A percentile compares a stretch with the other conserved stretches of the same genome.
These are phyloP conservation scores for Strigomonas galati DNA, from an alignment of 208 protist species.

Conservation along the genomic window DNA sequence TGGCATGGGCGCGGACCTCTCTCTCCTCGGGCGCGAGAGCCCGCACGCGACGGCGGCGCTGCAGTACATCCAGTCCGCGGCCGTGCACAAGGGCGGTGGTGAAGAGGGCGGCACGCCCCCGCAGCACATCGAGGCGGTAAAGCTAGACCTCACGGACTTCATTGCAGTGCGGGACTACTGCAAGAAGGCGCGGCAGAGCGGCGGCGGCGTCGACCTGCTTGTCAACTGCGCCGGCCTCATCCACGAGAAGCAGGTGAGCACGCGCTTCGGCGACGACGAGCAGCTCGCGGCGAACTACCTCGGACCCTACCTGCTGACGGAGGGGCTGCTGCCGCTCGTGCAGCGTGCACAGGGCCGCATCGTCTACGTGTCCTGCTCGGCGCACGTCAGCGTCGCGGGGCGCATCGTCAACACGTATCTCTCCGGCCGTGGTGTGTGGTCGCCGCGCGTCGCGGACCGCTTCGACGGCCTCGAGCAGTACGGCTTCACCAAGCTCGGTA, in stretches of 20 bases:
- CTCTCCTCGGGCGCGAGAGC: constrained; percentile 39
- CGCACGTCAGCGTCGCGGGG: constrained; percentile 60
- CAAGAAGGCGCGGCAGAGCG: constrained; percentile 39
- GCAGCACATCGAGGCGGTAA: constrained; percentile 15
- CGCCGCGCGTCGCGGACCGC: constrained; percentile 44
- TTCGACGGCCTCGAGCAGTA: constrained; percentile 84
- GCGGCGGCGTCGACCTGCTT: constrained; percentile 50
- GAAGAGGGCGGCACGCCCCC: no score
- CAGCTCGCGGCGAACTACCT: constrained; percentile 79
- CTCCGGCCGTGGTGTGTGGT: constrained; percentile 68
- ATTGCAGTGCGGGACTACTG: constrained; percentile 72
- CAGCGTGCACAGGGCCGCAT: constrained; percentile 52
- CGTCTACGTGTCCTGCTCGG: constrained; percentile 73
- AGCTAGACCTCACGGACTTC: constrained; percentile 70
- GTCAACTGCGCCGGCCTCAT: constrained; percentile 77
- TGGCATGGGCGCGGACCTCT: constrained; percentile 66
- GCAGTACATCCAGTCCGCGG: constrained; percentile 21
- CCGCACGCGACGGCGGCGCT: constrained; percentile 38
- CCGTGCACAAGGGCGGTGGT: constrained; percentile 12
- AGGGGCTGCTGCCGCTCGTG: constrained; percentile 75
- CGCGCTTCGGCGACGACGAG: constrained; percentile 72
- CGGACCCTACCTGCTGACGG: constrained; percentile 70
- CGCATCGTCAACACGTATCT: constrained; percentile 59
- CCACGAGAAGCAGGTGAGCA: constrained; percentile 43
- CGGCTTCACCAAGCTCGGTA: constrained; percentile 83